Evolutionary conservation across 176 grass and related monocot species (phyloP), one percentile per base, ranked within the genome.

Genomic region (Pontederia crassipes): DNA sequence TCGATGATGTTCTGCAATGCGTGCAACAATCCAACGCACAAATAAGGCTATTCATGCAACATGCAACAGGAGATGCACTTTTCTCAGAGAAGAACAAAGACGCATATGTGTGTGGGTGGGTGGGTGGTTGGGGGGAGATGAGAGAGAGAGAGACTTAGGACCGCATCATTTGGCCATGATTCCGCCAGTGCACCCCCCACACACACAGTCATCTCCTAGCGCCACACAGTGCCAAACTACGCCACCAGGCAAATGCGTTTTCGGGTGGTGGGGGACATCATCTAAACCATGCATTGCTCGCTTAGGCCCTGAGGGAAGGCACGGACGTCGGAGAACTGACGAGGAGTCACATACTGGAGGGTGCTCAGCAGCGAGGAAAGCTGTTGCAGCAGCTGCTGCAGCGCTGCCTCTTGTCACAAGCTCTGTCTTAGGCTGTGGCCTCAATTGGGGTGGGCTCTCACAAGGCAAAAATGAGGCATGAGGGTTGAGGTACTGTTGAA

Each of bases 81-180:
- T 40, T 24, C 20, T 24, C 20, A 24, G 20, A 24, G 20, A 24
- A 24, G 20, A 24, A 1, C 20, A 24, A 24, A 24, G 20, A 24
- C 0, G 20, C 20, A 1, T 24, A 24, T 24, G 1, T 24, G 20
- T 24, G 20, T 24, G 20, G 0, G 20, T 24, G 20, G 20, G 20
- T 24, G 20, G 20, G 20, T 24, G 20, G 20, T 24, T 24, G 20
- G 20, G 20, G 62, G 28, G 20, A 15, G 58, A 45, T 1, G 58
- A 61, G 45, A 61, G 29, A 45, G 29, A 45, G 16, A 51, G 46
- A 65, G 63, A 24, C 18, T 55, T 69, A 69, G 66, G 66, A 57
- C 46, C 56, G 66, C 40, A 69, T 69, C 66, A 69, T 69, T 69
- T 57, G 66, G 66, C 53, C 24, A 69, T 69, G 66, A 69, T 69